Base-by-base conservation (phyloP, 2,329 filamentous ascomycete genomes). In the Stemphylium lycopersici region DNA sequence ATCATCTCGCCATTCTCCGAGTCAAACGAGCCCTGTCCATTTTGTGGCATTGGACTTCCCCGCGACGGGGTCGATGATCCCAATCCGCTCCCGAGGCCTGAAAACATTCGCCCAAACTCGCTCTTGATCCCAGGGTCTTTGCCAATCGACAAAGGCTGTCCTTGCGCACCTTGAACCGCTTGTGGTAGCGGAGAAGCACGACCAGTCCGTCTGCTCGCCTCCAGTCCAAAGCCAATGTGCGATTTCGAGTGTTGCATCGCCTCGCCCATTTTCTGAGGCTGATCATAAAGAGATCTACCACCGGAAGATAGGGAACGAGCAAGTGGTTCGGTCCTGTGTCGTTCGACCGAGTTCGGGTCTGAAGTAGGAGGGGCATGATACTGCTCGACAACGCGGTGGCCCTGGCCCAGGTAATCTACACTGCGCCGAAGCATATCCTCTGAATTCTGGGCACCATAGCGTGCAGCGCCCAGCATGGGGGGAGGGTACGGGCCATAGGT, bases 41-140 rank as follows among this genome's bases (percentile, higher is more conserved):
- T 67, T 29, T 75, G 71, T 13, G 71, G 71, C 64, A 77, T 81
- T 1, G 83, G 82, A 61, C 81, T 84, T 26, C 78, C 73, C 31
- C 77, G 76, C 48, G 82, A 79, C 11, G 84, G 84, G 6, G 84
- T 87, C 1, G 81, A 78, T 10, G 78, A 78, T 26, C 85, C 84
- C 15, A 88, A 80, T 32, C 87, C 87, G 72, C 85, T 87, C 13
- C 87, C 93, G 62, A 98, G 91, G n/a, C 93, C 93, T 15, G 91
- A 91, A 76, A 96, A 97, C 83, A 97, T 96, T 58, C 91, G 88
- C 24, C 93, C 93, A 72, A 97, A 93, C 72, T 97, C 93, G 71
- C 88, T 96, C 80, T 97, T 96, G 69, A 97, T 96, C 38, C 90
- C 90, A 10, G 91, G 90, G 72, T 96, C 92, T 13, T 88, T 90